Evolutionary conservation across 164 flowering plant genomes (phyloP).

Genomic region (Malania oleifera): DNA sequence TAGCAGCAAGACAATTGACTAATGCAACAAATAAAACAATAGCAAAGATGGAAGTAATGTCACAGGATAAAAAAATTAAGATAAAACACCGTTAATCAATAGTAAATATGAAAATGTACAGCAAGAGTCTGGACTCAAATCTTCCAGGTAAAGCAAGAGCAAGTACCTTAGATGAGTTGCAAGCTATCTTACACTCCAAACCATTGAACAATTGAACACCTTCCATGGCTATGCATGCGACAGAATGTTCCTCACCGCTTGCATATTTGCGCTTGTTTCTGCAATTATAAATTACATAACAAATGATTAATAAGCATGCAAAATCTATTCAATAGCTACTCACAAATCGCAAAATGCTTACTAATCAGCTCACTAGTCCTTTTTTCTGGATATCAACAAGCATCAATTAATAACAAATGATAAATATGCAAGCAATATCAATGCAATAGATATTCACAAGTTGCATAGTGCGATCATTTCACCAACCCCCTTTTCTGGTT

Average conservation of each 20-base stretch:
- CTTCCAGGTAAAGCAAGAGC: not conserved
- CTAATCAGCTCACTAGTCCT: too few relatives aligned
- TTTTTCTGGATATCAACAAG: too few relatives aligned
- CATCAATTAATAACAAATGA: not conserved
- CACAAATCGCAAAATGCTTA: not conserved
- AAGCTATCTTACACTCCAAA: slow-evolving; percentile 60
- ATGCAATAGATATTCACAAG: not conserved
- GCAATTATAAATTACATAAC: slow-evolving; percentile 13
- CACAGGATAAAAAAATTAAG: too few relatives aligned
- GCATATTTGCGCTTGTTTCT: slow-evolving; percentile 49
- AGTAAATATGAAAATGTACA: not conserved
- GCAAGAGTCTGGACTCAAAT: too few relatives aligned
- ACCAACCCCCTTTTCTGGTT: too few relatives aligned
- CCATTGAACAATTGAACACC: slow-evolving; percentile 46
- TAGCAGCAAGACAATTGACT: too few relatives aligned
- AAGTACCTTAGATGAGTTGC: slow-evolving; percentile 57
- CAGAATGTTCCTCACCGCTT: slow-evolving; percentile 38
- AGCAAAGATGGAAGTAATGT: too few relatives aligned
- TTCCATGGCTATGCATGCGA: slow-evolving; percentile 37
- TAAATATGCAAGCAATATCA: not conserved
- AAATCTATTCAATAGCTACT: not conserved
- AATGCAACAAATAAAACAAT: not conserved
- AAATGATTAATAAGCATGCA: not conserved
- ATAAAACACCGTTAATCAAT: too few relatives aligned
- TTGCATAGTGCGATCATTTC: too few relatives aligned